Evolutionary conservation across 108 stramenopile species (phyloP).

Genomic region (Aurantiochytrium sp.): DNA sequence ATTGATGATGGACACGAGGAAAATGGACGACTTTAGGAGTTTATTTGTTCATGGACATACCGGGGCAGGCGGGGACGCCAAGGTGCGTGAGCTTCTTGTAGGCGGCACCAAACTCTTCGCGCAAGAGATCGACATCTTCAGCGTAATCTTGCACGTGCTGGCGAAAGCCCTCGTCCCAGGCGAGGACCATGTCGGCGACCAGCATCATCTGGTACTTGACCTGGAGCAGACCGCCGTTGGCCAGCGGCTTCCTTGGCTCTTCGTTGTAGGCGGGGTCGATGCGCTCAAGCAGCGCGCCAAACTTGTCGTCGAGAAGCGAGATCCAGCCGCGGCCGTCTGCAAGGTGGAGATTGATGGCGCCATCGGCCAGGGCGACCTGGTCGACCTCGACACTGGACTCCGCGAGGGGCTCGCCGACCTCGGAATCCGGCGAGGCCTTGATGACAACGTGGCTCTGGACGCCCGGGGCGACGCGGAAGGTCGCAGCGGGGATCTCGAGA

Average conservation of each 20-base stretch:
- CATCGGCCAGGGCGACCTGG: not conserved
- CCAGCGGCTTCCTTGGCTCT: not conserved
- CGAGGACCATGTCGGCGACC: constrained; percentile 65
- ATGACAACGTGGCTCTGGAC: not conserved
- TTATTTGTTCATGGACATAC: not conserved
- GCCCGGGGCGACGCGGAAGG: not conserved
- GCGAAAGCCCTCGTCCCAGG: constrained; percentile 64
- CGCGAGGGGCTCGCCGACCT: not conserved
- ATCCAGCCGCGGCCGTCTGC: not conserved
- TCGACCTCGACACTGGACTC: not conserved
- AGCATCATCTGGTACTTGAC: constrained; percentile 62
- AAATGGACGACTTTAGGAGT: not conserved
- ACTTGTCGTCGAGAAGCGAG: not conserved
- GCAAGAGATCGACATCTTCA: constrained; percentile 78
- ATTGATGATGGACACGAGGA: not conserved
- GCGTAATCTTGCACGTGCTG: constrained; percentile 71
- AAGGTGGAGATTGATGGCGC: not conserved
- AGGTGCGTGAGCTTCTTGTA: constrained; percentile 83
- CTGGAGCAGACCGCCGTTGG: not conserved
- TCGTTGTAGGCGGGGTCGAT: not conserved
- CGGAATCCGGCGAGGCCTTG: not conserved
- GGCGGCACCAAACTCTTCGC: constrained; percentile 77
- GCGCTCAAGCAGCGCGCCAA: not conserved
- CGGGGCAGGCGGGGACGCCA: constrained; percentile 46
- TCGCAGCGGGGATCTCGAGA: not conserved